phyloP scores from a whole-genome alignment of 208 protist genomes.

The Strigomonas culicis region DNA sequence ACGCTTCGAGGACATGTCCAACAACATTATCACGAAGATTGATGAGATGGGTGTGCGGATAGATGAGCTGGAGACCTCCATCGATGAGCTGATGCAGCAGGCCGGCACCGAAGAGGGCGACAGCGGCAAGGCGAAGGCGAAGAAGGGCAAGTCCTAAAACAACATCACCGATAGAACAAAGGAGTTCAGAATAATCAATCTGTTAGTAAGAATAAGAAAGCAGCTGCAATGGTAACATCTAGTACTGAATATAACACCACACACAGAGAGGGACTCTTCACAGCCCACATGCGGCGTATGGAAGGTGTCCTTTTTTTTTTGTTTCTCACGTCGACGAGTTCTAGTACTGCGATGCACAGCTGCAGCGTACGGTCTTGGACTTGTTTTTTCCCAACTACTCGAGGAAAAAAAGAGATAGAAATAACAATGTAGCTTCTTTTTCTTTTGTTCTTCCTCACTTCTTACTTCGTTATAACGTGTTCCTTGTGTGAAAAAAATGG shows the following conservation, averaged over 20 bases:
- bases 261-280: too few species aligned
- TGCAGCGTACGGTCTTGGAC: too few species aligned
- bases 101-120: constrained; percentile 83
- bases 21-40: constrained; percentile 90
- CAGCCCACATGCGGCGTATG: too few species aligned
- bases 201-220: neutral
- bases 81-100: constrained; percentile 94
- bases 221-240: too few species aligned
- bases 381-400: neutral
- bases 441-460: constrained; percentile 9
- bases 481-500: too few species aligned
- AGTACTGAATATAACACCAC: too few species aligned
- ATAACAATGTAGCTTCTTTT: neutral
- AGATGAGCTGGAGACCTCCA: constrained; percentile 92
- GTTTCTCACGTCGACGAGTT: too few species aligned
- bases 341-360: too few species aligned
- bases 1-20: constrained; percentile 95
- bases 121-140: constrained; percentile 21
- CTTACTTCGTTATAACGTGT: constrained; percentile 4
- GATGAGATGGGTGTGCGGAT: constrained; percentile 94
- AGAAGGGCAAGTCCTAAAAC: constrained; percentile 12
- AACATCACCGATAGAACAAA: neutral
- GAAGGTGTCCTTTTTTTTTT: too few species aligned
- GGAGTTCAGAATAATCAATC: neutral
- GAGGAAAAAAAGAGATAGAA: too few species aligned